These are phyloP conservation scores for Saturnispora ahearnii DNA, from an alignment of 805 yeast genomes.

Conservation along the genomic window DNA sequence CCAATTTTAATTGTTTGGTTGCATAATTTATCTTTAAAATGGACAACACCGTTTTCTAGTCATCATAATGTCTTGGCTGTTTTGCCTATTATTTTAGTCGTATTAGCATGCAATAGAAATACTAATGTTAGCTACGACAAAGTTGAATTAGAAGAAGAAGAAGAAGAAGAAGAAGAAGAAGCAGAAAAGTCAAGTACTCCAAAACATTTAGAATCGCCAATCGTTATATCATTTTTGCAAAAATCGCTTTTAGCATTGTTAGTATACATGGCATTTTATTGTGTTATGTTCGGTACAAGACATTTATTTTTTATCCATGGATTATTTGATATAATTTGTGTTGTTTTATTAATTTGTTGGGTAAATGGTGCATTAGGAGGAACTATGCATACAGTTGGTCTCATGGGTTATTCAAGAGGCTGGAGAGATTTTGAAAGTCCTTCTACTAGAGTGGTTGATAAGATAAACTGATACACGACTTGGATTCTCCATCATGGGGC, in stretches of 20 bases:
- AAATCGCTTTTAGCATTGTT: constrained; percentile 37
- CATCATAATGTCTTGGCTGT: constrained; percentile 79
- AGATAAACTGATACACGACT: neutral
- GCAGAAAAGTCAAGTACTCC: constrained; percentile 48
- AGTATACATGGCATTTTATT: constrained; percentile 47
- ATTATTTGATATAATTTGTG: constrained; percentile 54
- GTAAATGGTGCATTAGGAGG: constrained; percentile 19
- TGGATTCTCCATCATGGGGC: neutral
- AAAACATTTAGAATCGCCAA: constrained; percentile 80
- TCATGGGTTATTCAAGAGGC: constrained; percentile 8
- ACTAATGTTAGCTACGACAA: constrained; percentile 17
- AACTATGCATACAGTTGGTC: constrained; percentile 8
- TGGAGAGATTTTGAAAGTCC: constrained; percentile 1
- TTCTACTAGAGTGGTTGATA: neutral
- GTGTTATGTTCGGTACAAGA: constrained; percentile 66
- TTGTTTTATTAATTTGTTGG: constrained; percentile 35
- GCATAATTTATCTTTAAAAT: constrained; percentile 65
- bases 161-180: constrained; percentile 19
- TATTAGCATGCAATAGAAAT: constrained; percentile 36
- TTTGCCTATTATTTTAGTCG: constrained; percentile 57
- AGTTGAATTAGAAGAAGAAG: neutral
- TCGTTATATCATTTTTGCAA: constrained; percentile 65
- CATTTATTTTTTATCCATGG: constrained; percentile 83
- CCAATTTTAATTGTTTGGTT: constrained; percentile 76
- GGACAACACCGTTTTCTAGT: constrained; percentile 80